phyloP scores from a whole-genome alignment of 2,329 filamentous ascomycete genomes.

The Cladosporium sp. region DNA sequence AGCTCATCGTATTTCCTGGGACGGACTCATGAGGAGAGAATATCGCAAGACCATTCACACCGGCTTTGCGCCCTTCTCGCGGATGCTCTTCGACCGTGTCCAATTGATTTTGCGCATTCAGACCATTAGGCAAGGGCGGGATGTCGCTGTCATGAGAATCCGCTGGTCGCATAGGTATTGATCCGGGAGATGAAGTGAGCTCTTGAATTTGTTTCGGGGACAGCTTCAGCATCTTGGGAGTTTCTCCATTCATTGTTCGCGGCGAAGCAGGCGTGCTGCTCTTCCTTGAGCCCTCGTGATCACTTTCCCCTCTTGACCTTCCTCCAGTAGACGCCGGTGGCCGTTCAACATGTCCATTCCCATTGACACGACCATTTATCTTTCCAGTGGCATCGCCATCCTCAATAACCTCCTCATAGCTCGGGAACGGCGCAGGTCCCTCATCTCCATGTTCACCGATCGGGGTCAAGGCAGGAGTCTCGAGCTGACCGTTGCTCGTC shows the following conservation, averaged over 20 bases:
- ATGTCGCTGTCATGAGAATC: constrained; percentile 33
- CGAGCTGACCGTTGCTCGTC: constrained; percentile 17
- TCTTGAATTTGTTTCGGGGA: constrained; percentile 51
- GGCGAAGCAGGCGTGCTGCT: constrained; percentile 12
- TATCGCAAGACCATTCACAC: background rate
- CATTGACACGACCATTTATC: background rate
- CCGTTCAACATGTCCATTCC: background rate
- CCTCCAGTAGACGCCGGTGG: background rate
- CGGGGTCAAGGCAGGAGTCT: constrained; percentile 25
- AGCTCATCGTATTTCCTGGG: constrained; percentile 17
- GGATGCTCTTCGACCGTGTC: background rate
- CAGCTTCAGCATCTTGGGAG: constrained; percentile 40
- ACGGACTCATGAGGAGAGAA: background rate
- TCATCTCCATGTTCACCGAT: constrained; percentile 22
- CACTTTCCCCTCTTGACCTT: background rate
- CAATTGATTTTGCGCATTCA: background rate
- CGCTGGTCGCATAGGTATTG: constrained; percentile 45
- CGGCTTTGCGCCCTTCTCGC: background rate
- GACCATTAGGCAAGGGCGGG: constrained; percentile 7
- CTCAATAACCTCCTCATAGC: constrained; percentile 7
- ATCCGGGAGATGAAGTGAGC: constrained; percentile 48
- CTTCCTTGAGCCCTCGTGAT: constrained; percentile 6
- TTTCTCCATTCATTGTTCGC: constrained; percentile 10
- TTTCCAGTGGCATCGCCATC: background rate
- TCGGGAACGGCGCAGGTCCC: constrained; percentile 7